A percentile compares a stretch with the other conserved stretches of the same genome.
Evolutionary conservation across 768 basidiomycete genomes (phyloP).

Genomic region (Hebeloma cylindrosporum): DNA sequence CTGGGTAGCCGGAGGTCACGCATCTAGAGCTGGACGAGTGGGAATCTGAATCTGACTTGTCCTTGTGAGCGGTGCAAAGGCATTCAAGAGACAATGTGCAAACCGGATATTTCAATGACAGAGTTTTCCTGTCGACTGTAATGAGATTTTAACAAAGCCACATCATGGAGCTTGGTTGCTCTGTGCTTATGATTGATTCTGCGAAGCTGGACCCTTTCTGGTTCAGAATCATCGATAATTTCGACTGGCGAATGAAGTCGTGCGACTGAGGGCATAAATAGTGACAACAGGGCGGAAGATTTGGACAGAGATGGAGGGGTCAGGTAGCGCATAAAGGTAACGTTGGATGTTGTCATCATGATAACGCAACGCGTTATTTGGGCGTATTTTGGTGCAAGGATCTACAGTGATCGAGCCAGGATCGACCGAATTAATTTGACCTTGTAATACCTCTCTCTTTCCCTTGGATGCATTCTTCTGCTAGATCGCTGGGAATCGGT

Average conservation of each 20-base stretch:
- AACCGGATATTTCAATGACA: slow-evolving; percentile 29
- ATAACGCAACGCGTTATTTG: slow-evolving; percentile 49
- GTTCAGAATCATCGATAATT: slow-evolving; percentile 69
- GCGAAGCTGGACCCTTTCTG: slow-evolving; percentile 52
- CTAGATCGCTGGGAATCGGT: slow-evolving; percentile 26
- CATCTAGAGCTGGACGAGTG: neutral
- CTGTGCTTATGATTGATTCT: too few relatives aligned
- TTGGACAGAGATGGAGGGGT: neutral
- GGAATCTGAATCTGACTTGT: slow-evolving; percentile 21
- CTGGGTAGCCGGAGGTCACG: neutral
- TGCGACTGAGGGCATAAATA: neutral
- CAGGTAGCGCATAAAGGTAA: neutral
- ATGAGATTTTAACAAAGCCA: too few relatives aligned
- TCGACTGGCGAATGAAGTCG: slow-evolving; percentile 27
- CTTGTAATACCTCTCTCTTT: neutral
- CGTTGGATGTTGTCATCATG: slow-evolving; percentile 38
- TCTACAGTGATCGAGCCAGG: neutral
- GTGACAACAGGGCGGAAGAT: neutral
- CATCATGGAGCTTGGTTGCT: too few relatives aligned
- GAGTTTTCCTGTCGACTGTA: neutral
- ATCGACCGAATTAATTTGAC: neutral
- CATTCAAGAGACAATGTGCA: neutral
- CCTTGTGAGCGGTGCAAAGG: neutral
- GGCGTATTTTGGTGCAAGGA: slow-evolving; percentile 19
- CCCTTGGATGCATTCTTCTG: neutral